phyloP scores from a whole-genome alignment of 345 rosid species.

The Eutrema yunnanense region DNA sequence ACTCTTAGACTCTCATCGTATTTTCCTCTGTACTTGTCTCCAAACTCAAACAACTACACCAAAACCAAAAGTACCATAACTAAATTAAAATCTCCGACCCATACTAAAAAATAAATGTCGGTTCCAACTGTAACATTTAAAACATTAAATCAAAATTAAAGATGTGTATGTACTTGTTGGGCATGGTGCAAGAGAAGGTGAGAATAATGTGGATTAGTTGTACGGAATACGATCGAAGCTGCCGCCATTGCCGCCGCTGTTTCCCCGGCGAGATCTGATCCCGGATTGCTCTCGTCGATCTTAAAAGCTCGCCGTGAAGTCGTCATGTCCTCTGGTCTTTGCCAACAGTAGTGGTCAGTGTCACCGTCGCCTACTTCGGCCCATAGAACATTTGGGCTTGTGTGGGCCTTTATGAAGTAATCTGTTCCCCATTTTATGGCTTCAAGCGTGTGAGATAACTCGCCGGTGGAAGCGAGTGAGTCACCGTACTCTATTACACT shows the following conservation, averaged over 20 bases:
- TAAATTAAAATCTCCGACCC: background rate
- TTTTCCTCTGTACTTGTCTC: constrained; percentile 68
- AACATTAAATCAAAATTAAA: background rate
- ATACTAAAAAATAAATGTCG: background rate
- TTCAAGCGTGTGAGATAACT: constrained; percentile 66
- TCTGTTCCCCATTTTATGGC: constrained; percentile 97
- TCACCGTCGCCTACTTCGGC: constrained; percentile 94
- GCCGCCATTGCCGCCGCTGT: constrained; percentile 96
- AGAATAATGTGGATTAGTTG: constrained; percentile 75
- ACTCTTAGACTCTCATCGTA: constrained; percentile 67
- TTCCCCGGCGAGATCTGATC: constrained; percentile 92
- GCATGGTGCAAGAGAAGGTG: constrained; percentile 92
- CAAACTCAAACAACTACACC: constrained; percentile 80
- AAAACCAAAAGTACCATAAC: background rate
- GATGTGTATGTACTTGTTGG: constrained; percentile 42
- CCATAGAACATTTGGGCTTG: constrained; percentile 80
- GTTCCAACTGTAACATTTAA: constrained; percentile 16
- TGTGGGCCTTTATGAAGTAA: constrained; percentile 88
- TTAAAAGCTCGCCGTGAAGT: constrained; percentile 84
- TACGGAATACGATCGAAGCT: constrained; percentile 73
- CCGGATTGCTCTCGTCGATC: constrained; percentile 80
- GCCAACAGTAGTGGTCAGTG: constrained; percentile 98
- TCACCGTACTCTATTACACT: constrained; percentile 62
- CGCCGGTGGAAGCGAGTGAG: constrained; percentile 61
- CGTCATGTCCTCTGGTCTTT: constrained; percentile 97